These are phyloP conservation scores for Chaetoceros muelleri DNA, from an alignment of 108 stramenopile genomes.

Conservation along the genomic window DNA sequence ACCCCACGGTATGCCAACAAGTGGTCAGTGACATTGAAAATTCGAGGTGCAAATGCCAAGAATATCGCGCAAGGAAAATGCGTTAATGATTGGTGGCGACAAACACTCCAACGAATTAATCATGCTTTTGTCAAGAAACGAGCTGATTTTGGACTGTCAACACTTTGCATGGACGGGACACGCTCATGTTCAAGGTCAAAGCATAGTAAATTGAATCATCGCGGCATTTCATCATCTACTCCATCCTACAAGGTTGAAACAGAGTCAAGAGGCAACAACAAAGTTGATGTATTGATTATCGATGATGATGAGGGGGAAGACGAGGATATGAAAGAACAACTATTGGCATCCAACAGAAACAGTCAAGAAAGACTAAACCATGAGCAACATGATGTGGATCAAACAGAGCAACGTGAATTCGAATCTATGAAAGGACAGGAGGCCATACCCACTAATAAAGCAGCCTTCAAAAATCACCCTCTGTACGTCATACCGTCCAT, in stretches of 20 bases:
- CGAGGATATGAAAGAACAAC: slow-evolving; percentile 4
- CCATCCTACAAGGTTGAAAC: slow-evolving; percentile 5
- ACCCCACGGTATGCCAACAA: slow-evolving; percentile 70
- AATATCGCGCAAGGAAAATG: slow-evolving; percentile 23
- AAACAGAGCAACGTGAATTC: slow-evolving; percentile 25
- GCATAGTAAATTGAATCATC: not conserved
- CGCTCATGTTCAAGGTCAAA: no score
- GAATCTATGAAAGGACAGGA: slow-evolving; percentile 21
- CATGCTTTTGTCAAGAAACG: not conserved
- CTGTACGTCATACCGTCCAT: slow-evolving; percentile 58
- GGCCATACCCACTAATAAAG: slow-evolving; percentile 72
- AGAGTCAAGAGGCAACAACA: slow-evolving; percentile 11
- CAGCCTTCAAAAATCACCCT: slow-evolving; percentile 62
- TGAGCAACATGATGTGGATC: slow-evolving; percentile 33
- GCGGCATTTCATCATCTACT: not conserved
- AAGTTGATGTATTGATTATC: slow-evolving; percentile 33
- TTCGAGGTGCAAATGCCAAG: slow-evolving; percentile 37
- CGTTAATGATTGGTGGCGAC: slow-evolving; percentile 27
- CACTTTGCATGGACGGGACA: not conserved
- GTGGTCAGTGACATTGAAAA: slow-evolving; percentile 48
- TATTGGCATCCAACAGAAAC: no score
- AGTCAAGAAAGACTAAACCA: slow-evolving; percentile 10
- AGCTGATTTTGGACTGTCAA: not conserved
- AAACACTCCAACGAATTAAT: slow-evolving; percentile 17
- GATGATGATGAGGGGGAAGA: slow-evolving; percentile 21